Base-by-base conservation (phyloP, 169 alveolate species). In the Pseudocohnilembus persalinus region DNA sequence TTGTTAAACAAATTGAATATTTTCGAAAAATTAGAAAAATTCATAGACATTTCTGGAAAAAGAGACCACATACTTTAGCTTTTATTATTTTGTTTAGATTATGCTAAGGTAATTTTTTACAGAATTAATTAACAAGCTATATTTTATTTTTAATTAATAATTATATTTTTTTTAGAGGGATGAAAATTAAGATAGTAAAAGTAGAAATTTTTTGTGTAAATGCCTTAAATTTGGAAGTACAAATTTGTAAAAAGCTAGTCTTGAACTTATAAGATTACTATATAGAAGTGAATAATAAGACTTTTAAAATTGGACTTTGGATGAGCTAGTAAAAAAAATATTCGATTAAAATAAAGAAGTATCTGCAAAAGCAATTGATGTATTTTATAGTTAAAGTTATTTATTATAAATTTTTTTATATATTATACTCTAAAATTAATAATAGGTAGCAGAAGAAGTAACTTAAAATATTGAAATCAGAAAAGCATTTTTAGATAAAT, bases 211-310 rank as follows among this genome's bases (percentile, higher is more conserved):
- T 68, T 77, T 85, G 28, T 29, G 75, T 11, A 27, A 33, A 26
- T 85, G 90, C 29, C 65, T 85, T 31, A 73, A 74, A 74, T 74
- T 79, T 25, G 90, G 90, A 28, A 79, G 87, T 0, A 63, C 29
- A 6, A 80, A 83, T 31, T 68, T 85, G 29, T 31, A 29, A 27
- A 85, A 80, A 31, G 81, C 87, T 0, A 30, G 87, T 63, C 73
- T 85, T 15, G 90, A 85, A 73, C 83, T 85, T 26, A 31, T 85
- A 29, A 85, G 90, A 74, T 81, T 85, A n/a, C 32, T 85, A 74
- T 79, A 80, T 34, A 85, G 90, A 80, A 85, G 90, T 64, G 90
- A 85, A 64, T 63, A 73, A 29, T 83, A 76, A 33, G 90, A 85
- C 80, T 85, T 85, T 72, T 79, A 28, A 15, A 64, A 49, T 34